These are phyloP conservation scores for Neurospora sp. DNA, from an alignment of 495 filamentous ascomycete species.

Conservation along the genomic window DNA sequence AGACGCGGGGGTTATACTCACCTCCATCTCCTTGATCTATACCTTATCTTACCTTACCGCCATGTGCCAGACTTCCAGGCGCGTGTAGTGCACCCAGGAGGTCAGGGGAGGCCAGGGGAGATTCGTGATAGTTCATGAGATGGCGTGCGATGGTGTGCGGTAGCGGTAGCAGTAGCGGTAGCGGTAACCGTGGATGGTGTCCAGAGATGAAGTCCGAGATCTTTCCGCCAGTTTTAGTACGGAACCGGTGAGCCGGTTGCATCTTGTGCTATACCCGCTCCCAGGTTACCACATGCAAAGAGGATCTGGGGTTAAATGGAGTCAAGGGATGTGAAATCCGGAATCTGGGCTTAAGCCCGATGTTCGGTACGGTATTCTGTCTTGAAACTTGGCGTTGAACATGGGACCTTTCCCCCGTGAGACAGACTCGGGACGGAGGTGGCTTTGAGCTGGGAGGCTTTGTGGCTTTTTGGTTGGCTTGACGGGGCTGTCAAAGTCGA, in stretches of 20 bases:
- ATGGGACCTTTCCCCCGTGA: background rate
- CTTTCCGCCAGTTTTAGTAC: background rate
- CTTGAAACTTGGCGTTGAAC: background rate
- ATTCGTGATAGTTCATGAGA: background rate
- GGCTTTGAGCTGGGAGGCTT: background rate
- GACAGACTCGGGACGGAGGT: background rate
- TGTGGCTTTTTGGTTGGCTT: background rate
- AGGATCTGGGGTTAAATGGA: background rate
- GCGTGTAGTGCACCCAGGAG: background rate
- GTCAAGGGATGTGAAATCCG: background rate
- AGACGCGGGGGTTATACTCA: background rate
- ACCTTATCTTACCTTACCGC: background rate
- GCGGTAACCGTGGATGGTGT: background rate
- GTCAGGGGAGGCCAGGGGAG: background rate
- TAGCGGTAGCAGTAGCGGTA: background rate
- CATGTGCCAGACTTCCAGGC: background rate
- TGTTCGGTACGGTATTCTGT: background rate
- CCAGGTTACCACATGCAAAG: background rate
- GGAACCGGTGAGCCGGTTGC: background rate
- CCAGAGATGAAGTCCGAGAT: background rate
- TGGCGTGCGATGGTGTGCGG: background rate
- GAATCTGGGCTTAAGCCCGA: background rate
- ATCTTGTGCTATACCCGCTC: background rate
- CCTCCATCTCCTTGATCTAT: background rate
- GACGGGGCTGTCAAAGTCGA: background rate